Percentiles rank a stretch among this genome's conserved stretches.
These are phyloP conservation scores for Spatholobus suberectus DNA, from an alignment of 306 rosid species.

Conservation along the genomic window DNA sequence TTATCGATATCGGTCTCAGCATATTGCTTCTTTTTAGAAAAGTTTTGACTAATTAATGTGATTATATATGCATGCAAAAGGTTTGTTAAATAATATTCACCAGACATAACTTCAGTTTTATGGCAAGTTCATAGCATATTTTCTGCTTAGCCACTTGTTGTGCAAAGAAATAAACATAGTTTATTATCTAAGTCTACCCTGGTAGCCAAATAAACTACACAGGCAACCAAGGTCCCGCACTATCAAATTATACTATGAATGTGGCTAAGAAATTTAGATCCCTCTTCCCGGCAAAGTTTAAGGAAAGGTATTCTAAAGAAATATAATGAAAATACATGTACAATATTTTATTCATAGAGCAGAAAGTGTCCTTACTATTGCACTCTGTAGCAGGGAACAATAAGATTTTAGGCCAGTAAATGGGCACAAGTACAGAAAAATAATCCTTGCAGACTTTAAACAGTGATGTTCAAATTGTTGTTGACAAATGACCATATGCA, in stretches of 20 bases:
- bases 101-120: constrained; percentile 36
- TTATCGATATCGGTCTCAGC: constrained; percentile 13
- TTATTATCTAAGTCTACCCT: constrained; percentile 22
- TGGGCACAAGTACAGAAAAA: constrained; percentile 38
- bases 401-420: constrained; percentile 29
- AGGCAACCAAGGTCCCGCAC: not conserved
- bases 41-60: constrained; percentile 36
- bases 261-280: constrained; percentile 34
- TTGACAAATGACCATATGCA: constrained; percentile 35
- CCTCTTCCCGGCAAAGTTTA: constrained; percentile 47
- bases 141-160: constrained; percentile 27
- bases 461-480: constrained; percentile 35
- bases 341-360: constrained; percentile 39
- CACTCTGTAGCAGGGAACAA: constrained; percentile 35
- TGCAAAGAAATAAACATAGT: constrained; percentile 19
- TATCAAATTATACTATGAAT: constrained; percentile 33
- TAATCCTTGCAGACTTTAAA: constrained; percentile 19
- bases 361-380: constrained; percentile 38
- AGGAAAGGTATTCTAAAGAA: constrained; percentile 27
- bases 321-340: constrained; percentile 13
- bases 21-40: constrained; percentile 45
- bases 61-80: constrained; percentile 31
- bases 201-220: constrained; percentile 26
- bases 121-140: constrained; percentile 1
- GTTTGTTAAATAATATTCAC: constrained; percentile 28